A percentile compares a stretch with the other conserved stretches of the same genome.
Conservation (phyloP, 257 asterid genomes). For the Verbena officinalis region DNA sequence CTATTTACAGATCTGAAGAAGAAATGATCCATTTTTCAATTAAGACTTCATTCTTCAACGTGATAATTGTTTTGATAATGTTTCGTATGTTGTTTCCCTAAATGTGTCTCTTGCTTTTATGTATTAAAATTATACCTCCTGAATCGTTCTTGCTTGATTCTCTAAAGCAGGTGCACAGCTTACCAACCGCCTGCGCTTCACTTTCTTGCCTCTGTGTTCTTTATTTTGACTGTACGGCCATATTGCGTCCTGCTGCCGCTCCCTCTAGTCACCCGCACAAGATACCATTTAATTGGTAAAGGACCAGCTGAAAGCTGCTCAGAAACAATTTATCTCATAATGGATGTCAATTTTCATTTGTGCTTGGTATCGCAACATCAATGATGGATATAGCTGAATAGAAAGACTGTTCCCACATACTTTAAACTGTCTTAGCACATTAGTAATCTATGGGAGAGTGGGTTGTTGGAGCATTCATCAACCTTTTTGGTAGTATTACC, state of each 20-base stretch:
- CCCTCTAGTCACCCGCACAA: conserved; percentile 16
- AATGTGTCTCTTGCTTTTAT: background rate
- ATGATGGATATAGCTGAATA: conserved; percentile 40
- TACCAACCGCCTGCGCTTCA: conserved; percentile 17
- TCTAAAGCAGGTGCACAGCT: conserved; percentile 21
- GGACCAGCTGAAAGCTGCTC: conserved; percentile 30
- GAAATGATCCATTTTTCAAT: background rate
- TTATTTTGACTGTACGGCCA: background rate
- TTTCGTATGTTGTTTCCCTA: too few relatives aligned
- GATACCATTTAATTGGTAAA: conserved; percentile 27
- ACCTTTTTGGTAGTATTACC: conserved; percentile 86
- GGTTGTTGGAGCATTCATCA: conserved; percentile 91
- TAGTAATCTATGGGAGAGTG: conserved; percentile 82
- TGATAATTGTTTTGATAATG: conserved; percentile 15
- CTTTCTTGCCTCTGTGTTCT: conserved; percentile 2
- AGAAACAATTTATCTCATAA: conserved; percentile 1
- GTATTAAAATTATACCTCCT: background rate
- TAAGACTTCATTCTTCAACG: background rate
- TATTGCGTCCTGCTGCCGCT: background rate
- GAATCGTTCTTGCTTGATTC: conserved; percentile 23
- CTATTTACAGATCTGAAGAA: conserved; percentile 12
- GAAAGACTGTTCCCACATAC: conserved; percentile 24
- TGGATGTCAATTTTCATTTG: conserved; percentile 24
- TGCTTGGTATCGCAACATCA: conserved; percentile 23
- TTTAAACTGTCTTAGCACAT: conserved; percentile 23